Percentiles rank a stretch among this genome's conserved stretches.
These are phyloP conservation scores for Colletotrichum truncatum DNA, from an alignment of 2,329 filamentous ascomycete genomes.

Conservation along the genomic window DNA sequence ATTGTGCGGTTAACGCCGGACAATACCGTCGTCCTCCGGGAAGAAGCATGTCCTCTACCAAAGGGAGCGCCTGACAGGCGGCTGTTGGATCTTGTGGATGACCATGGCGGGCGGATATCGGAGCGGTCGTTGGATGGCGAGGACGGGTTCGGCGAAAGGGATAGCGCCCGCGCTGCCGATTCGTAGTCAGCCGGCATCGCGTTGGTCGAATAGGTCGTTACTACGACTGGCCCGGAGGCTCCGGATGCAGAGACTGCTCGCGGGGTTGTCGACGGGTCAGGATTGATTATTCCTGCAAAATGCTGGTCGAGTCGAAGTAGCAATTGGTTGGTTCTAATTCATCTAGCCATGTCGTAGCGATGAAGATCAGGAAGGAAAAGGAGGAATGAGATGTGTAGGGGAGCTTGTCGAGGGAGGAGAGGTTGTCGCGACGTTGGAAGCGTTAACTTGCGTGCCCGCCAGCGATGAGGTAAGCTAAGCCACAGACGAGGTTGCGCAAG, in stretches of 20 bases:
- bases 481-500: slow-evolving; percentile 6
- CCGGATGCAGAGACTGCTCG: slow-evolving; percentile 12
- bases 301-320: not conserved
- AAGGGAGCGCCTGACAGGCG: slow-evolving; percentile 55
- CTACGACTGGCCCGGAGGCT: slow-evolving; percentile 7
- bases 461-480: slow-evolving; percentile 30
- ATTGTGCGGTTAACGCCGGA: slow-evolving; percentile 49
- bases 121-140: slow-evolving; percentile 43
- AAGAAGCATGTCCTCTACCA: slow-evolving; percentile 35
- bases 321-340: not conserved
- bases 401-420: not conserved
- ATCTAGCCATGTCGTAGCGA: slow-evolving; percentile 9
- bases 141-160: slow-evolving; percentile 49
- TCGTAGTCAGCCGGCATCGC: slow-evolving; percentile 62
- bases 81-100: slow-evolving; percentile 31
- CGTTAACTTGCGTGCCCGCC: slow-evolving; percentile 10
- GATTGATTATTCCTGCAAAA: not conserved
- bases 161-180: slow-evolving; percentile 59
- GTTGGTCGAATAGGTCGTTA: not conserved
- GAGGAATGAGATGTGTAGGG: not conserved
- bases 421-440: slow-evolving; percentile 2
- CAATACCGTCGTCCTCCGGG: slow-evolving; percentile 26
- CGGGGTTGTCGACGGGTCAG: not conserved
- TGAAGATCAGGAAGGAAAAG: not conserved
- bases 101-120: slow-evolving; percentile 56